A percentile compares a stretch with the other conserved stretches of the same genome.
These are phyloP conservation scores for Cairneyella variabilis DNA, from an alignment of 495 filamentous ascomycete species.

Conservation along the genomic window DNA sequence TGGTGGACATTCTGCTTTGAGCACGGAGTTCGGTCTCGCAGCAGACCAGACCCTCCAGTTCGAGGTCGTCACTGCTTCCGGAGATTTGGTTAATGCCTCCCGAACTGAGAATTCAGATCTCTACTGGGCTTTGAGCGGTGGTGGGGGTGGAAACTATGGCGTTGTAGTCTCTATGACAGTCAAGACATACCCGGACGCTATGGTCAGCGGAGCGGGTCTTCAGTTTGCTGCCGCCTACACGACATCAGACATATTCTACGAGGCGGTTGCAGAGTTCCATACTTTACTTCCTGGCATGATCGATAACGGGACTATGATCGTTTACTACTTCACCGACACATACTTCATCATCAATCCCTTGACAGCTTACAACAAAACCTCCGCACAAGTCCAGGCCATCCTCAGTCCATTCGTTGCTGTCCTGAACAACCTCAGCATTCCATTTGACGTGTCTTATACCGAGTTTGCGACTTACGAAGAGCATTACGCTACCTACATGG, in stretches of 20 bases:
- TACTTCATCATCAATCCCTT: slow-evolving; percentile 44
- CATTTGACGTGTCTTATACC: slow-evolving; percentile 22
- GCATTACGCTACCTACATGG: slow-evolving; percentile 44
- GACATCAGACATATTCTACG: slow-evolving; percentile 40
- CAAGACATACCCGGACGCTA: slow-evolving; percentile 32
- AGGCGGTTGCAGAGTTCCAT: slow-evolving; percentile 39
- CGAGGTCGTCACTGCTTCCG: slow-evolving; percentile 49
- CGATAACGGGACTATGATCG: slow-evolving; percentile 47
- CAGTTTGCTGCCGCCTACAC: slow-evolving; percentile 28
- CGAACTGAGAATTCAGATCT: slow-evolving; percentile 45
- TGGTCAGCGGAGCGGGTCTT: slow-evolving; percentile 28
- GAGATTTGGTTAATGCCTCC: slow-evolving; percentile 38
- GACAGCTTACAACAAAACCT: slow-evolving; percentile 35
- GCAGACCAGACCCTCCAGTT: slow-evolving; percentile 55
- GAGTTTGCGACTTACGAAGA: slow-evolving; percentile 43
- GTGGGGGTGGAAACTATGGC: slow-evolving; percentile 48
- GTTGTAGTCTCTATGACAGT: slow-evolving; percentile 42
- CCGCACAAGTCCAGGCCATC: slow-evolving; percentile 29
- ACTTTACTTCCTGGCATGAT: slow-evolving; percentile 39
- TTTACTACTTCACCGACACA: slow-evolving; percentile 45
- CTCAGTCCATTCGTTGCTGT: slow-evolving; percentile 32
- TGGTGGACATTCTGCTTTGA: slow-evolving; percentile 56
- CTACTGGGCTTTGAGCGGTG: slow-evolving; percentile 56
- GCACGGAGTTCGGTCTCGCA: slow-evolving; percentile 47
- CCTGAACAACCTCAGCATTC: slow-evolving; percentile 30